Evolutionary conservation across 495 filamentous ascomycete species (phyloP).

Genomic region (Aspergillus steynii): DNA sequence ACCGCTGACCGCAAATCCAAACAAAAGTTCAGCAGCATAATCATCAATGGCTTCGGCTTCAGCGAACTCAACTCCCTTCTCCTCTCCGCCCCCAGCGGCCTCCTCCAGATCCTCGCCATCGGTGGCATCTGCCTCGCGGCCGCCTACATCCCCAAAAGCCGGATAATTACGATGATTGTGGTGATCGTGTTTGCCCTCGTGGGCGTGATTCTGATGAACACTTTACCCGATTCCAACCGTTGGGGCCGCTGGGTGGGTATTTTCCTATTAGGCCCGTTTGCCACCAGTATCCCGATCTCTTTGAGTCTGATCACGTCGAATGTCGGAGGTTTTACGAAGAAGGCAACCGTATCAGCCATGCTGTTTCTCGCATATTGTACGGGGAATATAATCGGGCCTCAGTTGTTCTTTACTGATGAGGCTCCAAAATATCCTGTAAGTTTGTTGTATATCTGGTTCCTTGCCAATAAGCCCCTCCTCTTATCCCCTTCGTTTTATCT

Average conservation of each 20-base stretch:
- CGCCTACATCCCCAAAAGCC: slow-evolving; percentile 18
- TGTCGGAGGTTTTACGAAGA: slow-evolving; percentile 67
- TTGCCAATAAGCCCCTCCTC: neutral
- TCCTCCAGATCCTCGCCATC: slow-evolving; percentile 39
- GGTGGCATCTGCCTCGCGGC: slow-evolving; percentile 36
- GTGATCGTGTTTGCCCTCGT: slow-evolving; percentile 39
- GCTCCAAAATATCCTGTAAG: slow-evolving; percentile 37
- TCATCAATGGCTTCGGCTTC: slow-evolving; percentile 44
- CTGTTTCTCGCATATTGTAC: slow-evolving; percentile 40
- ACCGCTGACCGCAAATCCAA: neutral
- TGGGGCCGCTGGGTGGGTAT: slow-evolving; percentile 54
- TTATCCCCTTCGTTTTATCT: neutral
- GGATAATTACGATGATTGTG: slow-evolving; percentile 35
- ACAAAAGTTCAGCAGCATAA: slow-evolving; percentile 37
- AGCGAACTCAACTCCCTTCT: slow-evolving; percentile 37
- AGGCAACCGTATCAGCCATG: slow-evolving; percentile 44
- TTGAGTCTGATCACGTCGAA: slow-evolving; percentile 59
- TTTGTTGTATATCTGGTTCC: slow-evolving; percentile 2
- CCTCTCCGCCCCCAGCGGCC: slow-evolving; percentile 37
- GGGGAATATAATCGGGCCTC: slow-evolving; percentile 42
- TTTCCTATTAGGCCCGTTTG: slow-evolving; percentile 51
- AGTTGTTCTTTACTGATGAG: slow-evolving; percentile 34
- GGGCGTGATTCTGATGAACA: slow-evolving; percentile 60
- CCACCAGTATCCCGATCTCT: slow-evolving; percentile 57
- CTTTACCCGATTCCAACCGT: slow-evolving; percentile 50